Percentiles rank a stretch among this genome's conserved stretches.
Evolutionary conservation across 148 eudicot genomes (phyloP).

Genomic region (Rhododendron simsii): DNA sequence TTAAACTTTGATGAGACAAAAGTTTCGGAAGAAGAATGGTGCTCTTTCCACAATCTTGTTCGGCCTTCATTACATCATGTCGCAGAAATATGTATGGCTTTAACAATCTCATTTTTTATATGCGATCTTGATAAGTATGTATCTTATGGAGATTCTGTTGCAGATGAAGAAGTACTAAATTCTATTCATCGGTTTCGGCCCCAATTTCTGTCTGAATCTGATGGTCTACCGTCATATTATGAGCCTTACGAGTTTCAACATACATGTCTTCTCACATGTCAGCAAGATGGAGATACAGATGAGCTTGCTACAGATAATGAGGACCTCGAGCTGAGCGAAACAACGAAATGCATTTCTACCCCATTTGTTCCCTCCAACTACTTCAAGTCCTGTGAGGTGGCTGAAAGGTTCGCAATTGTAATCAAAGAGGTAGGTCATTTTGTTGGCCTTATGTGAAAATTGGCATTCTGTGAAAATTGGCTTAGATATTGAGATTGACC

Average conservation of each 20-base stretch:
- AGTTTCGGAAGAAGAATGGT: constrained; percentile 83
- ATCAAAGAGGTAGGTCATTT: constrained; percentile 66
- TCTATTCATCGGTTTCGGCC: constrained; percentile 79
- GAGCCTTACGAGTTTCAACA: constrained; percentile 64
- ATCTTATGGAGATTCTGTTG: constrained; percentile 17
- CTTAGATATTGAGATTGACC: constrained; percentile 8
- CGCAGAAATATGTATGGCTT: constrained; percentile 61
- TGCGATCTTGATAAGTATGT: neutral
- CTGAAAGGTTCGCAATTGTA: constrained; percentile 50
- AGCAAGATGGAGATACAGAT: constrained; percentile 28
- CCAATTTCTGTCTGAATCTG: constrained; percentile 43
- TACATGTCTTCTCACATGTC: constrained; percentile 39
- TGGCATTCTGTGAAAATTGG: neutral
- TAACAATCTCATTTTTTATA: neutral
- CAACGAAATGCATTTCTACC: constrained; percentile 43
- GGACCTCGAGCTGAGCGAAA: constrained; percentile 24
- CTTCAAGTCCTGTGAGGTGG: constrained; percentile 43
- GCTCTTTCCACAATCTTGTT: constrained; percentile 68
- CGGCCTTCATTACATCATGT: constrained; percentile 68
- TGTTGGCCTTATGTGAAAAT: neutral
- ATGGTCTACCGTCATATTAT: constrained; percentile 56
- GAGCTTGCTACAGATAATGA: constrained; percentile 36
- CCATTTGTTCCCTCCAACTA: constrained; percentile 60
- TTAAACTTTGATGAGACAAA: constrained; percentile 28
- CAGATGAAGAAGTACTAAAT: constrained; percentile 77